Base-by-base conservation (phyloP, 1,284 basidiomycete genomes). In the Porodaedalea pini region DNA sequence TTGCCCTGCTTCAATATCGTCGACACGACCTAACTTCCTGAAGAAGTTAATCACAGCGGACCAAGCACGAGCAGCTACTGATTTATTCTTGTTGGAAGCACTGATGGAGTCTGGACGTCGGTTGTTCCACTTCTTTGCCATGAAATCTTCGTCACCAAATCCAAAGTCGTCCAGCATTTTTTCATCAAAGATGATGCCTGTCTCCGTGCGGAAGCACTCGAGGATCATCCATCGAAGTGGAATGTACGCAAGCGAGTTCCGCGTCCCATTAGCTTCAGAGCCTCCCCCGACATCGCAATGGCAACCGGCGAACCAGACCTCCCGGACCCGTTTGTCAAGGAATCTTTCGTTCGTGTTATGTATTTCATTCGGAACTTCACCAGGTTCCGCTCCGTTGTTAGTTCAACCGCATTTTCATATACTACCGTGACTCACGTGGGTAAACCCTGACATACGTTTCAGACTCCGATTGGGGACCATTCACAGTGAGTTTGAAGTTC, bases 161-260 rank as follows among this genome's bases (percentile, higher is more conserved):
- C 41, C 53, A 13, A 54, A 17, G n/a, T 36, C 43, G 2, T 4
- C 23, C 15, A 54, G 53, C 36, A 51, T 49, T 49, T 62, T 44
- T 34, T 62, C 50, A 19, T 66, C 54, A 53, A 62, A 66, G 11
- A 59, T 39, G 53, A 68, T 65, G 23, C 66, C 62, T 15, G 62
- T 64, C 56, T 64, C 56, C 59, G 62, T 62, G 23, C 45, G 54
- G 52, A 67, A 66, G 39, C 62, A 62, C 56, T 68, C 61, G 31
- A 65, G 54, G 41, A 69, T 62, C 67, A 69, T 67, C 67, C 67
- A 67, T 6, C 65, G 61, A 15, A 68, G 54, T 3, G 67, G 65
- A 48, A 68, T 67, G 7, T 62, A 56, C 2, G 66, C 58, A 29
- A 66, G 59, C 36, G 49, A 49, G 39, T 62, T 56, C 2, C 54